Base-by-base conservation (phyloP, 2,329 filamentous ascomycete genomes). In the Albophoma yamanashiensis region DNA sequence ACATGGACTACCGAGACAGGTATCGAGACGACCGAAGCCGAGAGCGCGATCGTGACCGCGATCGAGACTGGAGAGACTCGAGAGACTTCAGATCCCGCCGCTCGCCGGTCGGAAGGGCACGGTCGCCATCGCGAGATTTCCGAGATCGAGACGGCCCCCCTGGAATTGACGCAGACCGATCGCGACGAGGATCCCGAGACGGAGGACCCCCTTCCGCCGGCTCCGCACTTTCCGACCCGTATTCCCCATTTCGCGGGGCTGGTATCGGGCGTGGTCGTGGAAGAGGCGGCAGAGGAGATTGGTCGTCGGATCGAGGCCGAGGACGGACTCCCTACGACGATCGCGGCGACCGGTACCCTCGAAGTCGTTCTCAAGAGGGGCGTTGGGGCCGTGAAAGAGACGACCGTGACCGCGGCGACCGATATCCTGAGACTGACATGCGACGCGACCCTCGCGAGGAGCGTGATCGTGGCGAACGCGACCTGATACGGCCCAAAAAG, bases 161-260 rank as follows among this genome's bases (percentile, higher is more conserved):
- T 39, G 85, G 84, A 55, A 75, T 88, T 8, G 89, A 92, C 64
- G 79, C 85, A 9, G 85, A 87, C 61, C 81, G 89, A 61, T 83
- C 85, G 22, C 79, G 88, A 59, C 80, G 88, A 55, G 85, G 82
- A 20, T 91, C 88, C 11, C 80, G 89, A 67, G 89, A 92, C 67
- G 89, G 72, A 12, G 76, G 88, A 0, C 88, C 89, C 14, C 81
- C 85, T 27, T 89, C 88, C 1, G 87, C 86, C 22, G 86, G 86
- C 5, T 90, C 89, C 3, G 85, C 84, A 12, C 85, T 84, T 27
- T 89, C 88, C 0, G 89, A 92, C 63, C 80, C 83, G 15, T 79
- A 82, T 62, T 72, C 78, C 11, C 77, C 78, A 12, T 78, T 80
- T 11, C 81, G 82, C 14, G 82, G 85, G 25, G 80, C 81, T 38